Conservation (phyloP, 1,284 basidiomycete genomes). For the Chiua sp. region DNA sequence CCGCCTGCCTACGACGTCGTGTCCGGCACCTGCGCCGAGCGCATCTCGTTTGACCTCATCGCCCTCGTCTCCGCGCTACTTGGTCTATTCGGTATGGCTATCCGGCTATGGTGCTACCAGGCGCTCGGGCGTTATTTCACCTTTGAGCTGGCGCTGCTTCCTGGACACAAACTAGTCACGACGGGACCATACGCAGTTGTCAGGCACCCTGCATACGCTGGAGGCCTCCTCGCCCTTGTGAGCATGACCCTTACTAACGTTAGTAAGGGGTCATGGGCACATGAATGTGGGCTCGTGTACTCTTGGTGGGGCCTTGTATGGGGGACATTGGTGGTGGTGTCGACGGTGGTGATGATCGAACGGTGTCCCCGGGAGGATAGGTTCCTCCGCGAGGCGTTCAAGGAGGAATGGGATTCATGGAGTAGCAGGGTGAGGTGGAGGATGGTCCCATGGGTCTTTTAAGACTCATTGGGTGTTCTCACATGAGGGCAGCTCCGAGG, state of each 20-base stretch:
- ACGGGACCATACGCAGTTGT: conserved; percentile 30
- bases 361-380: conserved; percentile 21
- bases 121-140: conserved; percentile 28
- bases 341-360: conserved; percentile 3
- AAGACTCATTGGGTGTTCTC: neutral
- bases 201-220: conserved; percentile 36
- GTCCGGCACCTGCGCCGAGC: conserved; percentile 11
- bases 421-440: conserved; percentile 18
- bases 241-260: conserved; percentile 5
- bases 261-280: conserved; percentile 14
- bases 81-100: conserved; percentile 6
- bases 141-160: conserved; percentile 24
- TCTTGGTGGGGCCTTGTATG: conserved; percentile 16
- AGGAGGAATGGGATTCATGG: conserved; percentile 26
- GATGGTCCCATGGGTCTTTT: conserved; percentile 28
- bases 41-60: conserved; percentile 1
- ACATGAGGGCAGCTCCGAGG: neutral
- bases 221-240: conserved; percentile 11
- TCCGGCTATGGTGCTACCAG: conserved; percentile 23
- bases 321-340: neutral
- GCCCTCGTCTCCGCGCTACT: conserved; percentile 7
- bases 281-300: conserved; percentile 10
- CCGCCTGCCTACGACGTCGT: neutral
- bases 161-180: conserved; percentile 26
- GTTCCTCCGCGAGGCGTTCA: conserved; percentile 19